These are phyloP conservation scores for Linderniella brevidens DNA, from an alignment of 257 asterid species.

Conservation along the genomic window DNA sequence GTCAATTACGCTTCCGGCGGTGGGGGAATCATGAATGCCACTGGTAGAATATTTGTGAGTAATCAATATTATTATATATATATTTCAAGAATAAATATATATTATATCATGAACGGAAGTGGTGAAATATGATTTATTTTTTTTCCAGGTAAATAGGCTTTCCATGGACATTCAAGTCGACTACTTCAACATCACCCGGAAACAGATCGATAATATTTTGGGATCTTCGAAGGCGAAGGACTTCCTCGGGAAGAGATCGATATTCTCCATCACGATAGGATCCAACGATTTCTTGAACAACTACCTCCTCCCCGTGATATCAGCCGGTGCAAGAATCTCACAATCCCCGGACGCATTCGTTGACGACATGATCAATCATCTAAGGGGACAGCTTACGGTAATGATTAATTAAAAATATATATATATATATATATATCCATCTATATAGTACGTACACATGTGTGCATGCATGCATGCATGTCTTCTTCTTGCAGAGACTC, in stretches of 20 bases:
- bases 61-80: not conserved
- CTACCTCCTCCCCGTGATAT: slow-evolving; percentile 64
- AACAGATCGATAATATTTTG: slow-evolving; percentile 35
- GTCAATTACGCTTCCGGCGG: slow-evolving; percentile 96
- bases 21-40: slow-evolving; percentile 86
- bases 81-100: not conserved
- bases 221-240: slow-evolving; percentile 67
- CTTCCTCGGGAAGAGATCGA: slow-evolving; percentile 35
- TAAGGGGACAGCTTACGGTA: slow-evolving; percentile 68
- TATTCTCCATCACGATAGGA: slow-evolving; percentile 70
- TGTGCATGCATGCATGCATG: not conserved
- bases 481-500: slow-evolving; percentile 39
- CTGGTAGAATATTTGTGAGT: slow-evolving; percentile 75
- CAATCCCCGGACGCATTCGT: slow-evolving; percentile 57
- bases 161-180: slow-evolving; percentile 86
- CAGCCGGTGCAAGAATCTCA: slow-evolving; percentile 52
- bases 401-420: not conserved
- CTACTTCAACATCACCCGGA: slow-evolving; percentile 81
- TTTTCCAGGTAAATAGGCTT: slow-evolving; percentile 66
- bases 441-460: too few species aligned
- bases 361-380: slow-evolving; percentile 48
- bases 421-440: not conserved
- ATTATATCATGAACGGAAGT: too few species aligned
- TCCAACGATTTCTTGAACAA: slow-evolving; percentile 89
- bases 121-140: too few species aligned